Evolutionary conservation across 805 yeast species (phyloP), one percentile per base, ranked within the genome.

Genomic region (Wickerhamomyces alni): DNA sequence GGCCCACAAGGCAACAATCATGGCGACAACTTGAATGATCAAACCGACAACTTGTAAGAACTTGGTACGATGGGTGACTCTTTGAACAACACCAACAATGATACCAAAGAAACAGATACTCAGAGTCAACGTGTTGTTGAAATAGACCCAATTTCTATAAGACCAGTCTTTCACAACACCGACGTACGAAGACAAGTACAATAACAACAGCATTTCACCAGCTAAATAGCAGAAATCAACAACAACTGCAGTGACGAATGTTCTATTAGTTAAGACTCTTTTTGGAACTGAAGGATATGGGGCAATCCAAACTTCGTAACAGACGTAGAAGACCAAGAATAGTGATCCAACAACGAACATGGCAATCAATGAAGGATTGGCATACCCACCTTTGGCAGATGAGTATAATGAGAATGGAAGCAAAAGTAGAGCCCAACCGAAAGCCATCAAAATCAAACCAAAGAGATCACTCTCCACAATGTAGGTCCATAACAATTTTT

Each of bases 331-430:
- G 18, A 66, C 55, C 40, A 69, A 49, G 7, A 67, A 40, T 3
- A 59, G 41, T 30, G 62, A 59, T 43, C 74, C 74, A 44, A 66
- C 57, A 32, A 65, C 58, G 18, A 67, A 46, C 73, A 69, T 66
- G 24, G 66, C 73, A 44, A 70, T 69, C 52, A 70, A 54, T 36
- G 63, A 59, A 17, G 69, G 69, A 42, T 63, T 62, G 12, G 43
- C 47, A 62, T 66, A 68, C 5, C 58, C 59, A 30, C 57, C 54
- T 21, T 49, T 42, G 16, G 69, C 70, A 33, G 54, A 38, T 0
- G 57, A 24, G 37, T 59, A 54, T 5, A 67, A 48, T 4, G 69
- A 63, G 39, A 63, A 60, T 22, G 73, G 73, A 26, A 67, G 55
- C 35, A 67, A 48, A 24, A 67, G 50, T 17, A 67, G 47, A 25